Percentiles rank a stretch among this genome's conserved stretches.
phyloP scores from a whole-genome alignment of 73 alveolate species.

The Stentor roeselii region DNA sequence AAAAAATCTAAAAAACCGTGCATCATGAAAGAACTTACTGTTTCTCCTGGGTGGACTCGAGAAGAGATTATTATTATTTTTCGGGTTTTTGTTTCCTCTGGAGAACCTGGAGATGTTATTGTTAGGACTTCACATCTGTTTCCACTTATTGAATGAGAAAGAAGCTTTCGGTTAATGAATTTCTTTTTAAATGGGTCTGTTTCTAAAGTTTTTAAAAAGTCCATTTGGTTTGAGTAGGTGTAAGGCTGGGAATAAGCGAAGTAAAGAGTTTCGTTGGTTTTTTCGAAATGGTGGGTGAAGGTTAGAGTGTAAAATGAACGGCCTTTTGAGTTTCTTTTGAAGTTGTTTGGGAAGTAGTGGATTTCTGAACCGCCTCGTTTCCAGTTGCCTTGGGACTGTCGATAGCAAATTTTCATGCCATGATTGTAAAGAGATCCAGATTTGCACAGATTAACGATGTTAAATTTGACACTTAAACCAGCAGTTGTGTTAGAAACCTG shows the following conservation, averaged over 20 bases:
- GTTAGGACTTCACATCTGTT: constrained; percentile 64
- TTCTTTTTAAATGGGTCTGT: background rate
- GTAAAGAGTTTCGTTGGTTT: constrained; percentile 19
- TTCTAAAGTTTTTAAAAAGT: background rate
- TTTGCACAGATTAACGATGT: constrained; percentile 40
- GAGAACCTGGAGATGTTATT: constrained; percentile 38
- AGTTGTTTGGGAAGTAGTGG: constrained; percentile 36
- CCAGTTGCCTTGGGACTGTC: constrained; percentile 42
- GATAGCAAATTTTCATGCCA: constrained; percentile 45
- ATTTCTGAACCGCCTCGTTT: constrained; percentile 47
- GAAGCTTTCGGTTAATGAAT: constrained; percentile 35
- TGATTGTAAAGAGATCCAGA: constrained; percentile 46
- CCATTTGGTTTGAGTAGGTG: constrained; percentile 26
- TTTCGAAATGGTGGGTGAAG: background rate
- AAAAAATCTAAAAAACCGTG: constrained; percentile 81
- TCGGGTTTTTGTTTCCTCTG: constrained; percentile 23
- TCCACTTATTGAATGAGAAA: constrained; percentile 56
- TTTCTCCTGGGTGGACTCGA: constrained; percentile 99
- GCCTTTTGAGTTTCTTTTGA: background rate
- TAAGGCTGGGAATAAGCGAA: constrained; percentile 29
- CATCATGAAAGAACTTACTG: constrained; percentile 71
- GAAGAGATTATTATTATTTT: constrained; percentile 69
- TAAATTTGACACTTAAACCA: constrained; percentile 38
- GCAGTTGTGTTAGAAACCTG: constrained; percentile 57
- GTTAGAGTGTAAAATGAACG: background rate